Evolutionary conservation across 306 rosid species (phyloP).

Genomic region (Trifolium fragiferum): DNA sequence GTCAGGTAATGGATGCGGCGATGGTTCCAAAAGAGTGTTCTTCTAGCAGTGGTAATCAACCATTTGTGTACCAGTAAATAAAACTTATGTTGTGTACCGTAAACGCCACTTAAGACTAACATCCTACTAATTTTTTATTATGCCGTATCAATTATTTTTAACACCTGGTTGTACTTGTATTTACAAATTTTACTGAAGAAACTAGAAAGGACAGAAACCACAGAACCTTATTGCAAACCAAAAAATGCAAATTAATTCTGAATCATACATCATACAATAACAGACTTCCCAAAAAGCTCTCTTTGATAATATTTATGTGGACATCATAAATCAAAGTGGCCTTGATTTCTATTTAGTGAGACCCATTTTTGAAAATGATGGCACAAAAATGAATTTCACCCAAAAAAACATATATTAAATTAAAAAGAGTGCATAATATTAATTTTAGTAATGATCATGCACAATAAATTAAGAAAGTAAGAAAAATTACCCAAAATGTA

Average conservation of each 20-base stretch:
- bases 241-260: background rate
- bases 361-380: background rate
- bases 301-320: background rate
- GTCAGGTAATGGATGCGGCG: background rate
- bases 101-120: background rate
- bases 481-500: background rate
- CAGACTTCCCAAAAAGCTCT: background rate
- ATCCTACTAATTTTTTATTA: background rate
- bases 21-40: background rate
- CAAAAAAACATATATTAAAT: background rate
- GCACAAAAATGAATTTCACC: background rate
- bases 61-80: background rate
- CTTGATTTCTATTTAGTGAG: background rate
- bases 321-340: background rate
- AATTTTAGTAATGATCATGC: background rate
- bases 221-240: background rate
- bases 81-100: background rate
- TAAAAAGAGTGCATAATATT: background rate
- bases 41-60: background rate
- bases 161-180: no score
- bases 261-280: background rate
- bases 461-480: background rate
- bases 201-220: background rate
- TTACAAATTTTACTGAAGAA: no score
- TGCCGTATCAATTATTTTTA: background rate